Evolutionary conservation across 768 basidiomycete genomes (phyloP).

Genomic region (Dioszegia aurantiaca): DNA sequence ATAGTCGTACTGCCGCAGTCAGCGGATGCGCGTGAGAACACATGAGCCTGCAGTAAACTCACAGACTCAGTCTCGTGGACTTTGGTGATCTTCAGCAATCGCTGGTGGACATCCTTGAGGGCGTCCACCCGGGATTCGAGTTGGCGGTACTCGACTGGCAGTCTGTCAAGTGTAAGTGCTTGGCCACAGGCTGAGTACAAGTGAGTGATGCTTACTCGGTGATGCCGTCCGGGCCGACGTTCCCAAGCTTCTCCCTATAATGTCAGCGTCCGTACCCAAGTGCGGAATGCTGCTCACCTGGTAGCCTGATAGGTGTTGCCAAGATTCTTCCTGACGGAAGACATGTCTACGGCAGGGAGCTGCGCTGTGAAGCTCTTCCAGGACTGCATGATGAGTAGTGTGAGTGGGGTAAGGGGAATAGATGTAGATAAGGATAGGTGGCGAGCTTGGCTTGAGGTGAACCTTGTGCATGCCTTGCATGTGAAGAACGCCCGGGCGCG

Average conservation of each 20-base stretch:
- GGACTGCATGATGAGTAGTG: constrained; percentile 34
- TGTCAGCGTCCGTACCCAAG: not conserved
- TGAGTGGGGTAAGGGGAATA: not conserved
- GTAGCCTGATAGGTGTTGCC: constrained; percentile 51
- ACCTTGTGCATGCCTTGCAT: no score
- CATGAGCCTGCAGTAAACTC: constrained; percentile 16
- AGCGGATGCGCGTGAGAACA: not conserved
- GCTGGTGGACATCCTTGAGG: constrained; percentile 70
- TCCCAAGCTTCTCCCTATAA: constrained; percentile 71
- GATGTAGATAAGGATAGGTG: not conserved
- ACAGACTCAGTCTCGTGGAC: constrained; percentile 79
- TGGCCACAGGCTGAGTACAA: not conserved
- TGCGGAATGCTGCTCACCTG: constrained; percentile 27
- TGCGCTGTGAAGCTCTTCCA: constrained; percentile 43
- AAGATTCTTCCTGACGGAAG: constrained; percentile 43
- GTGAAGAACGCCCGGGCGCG: no score
- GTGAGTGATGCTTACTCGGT: constrained; percentile 69
- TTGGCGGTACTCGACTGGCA: constrained; percentile 80
- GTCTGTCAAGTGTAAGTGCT: constrained; percentile 29
- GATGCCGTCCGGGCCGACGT: constrained; percentile 85
- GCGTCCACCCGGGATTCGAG: constrained; percentile 93
- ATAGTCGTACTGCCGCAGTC: constrained; percentile 52
- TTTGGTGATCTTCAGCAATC: constrained; percentile 76
- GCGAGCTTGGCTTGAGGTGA: not conserved
- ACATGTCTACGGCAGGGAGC: constrained; percentile 46